Percentiles rank a stretch among this genome's conserved stretches.
Evolutionary conservation across 495 filamentous ascomycete species (phyloP).

Genomic region (Xylaria castorea): DNA sequence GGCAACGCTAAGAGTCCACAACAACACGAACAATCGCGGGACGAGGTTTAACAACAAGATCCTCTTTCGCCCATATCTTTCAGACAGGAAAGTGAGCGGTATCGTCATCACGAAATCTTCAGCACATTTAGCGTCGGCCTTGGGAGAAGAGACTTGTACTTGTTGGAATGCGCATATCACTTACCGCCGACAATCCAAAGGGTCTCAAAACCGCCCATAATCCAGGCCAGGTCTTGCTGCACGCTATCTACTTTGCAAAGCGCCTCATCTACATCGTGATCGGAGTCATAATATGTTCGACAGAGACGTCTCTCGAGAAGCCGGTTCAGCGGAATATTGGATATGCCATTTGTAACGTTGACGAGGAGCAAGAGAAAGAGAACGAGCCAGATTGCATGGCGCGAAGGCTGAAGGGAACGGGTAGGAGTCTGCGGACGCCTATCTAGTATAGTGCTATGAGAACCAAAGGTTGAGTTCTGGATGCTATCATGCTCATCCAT

Average conservation of each 20-base stretch:
- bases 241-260: slow-evolving; percentile 55
- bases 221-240: slow-evolving; percentile 52
- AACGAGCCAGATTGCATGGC: slow-evolving; percentile 38
- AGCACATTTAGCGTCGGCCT: slow-evolving; percentile 24
- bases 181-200: slow-evolving; percentile 54
- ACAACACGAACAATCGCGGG: slow-evolving; percentile 47
- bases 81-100: slow-evolving; percentile 49
- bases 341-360: slow-evolving; percentile 53
- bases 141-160: slow-evolving; percentile 9
- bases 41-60: slow-evolving; percentile 51
- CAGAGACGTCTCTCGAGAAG: slow-evolving; percentile 56
- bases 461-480: not conserved
- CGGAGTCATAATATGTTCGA: slow-evolving; percentile 48
- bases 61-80: slow-evolving; percentile 43
- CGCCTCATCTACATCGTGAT: slow-evolving; percentile 51
- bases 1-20: slow-evolving; percentile 49
- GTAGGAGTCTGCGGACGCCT: not conserved
- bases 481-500: slow-evolving; percentile 23
- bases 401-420: not conserved
- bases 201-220: slow-evolving; percentile 52
- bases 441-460: not conserved
- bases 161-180: slow-evolving; percentile 19
- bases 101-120: slow-evolving; percentile 55
- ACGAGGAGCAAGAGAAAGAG: slow-evolving; percentile 50
- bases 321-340: slow-evolving; percentile 55